These are phyloP conservation scores for Boletus coccyginus DNA, from an alignment of 768 basidiomycete species.

Conservation along the genomic window DNA sequence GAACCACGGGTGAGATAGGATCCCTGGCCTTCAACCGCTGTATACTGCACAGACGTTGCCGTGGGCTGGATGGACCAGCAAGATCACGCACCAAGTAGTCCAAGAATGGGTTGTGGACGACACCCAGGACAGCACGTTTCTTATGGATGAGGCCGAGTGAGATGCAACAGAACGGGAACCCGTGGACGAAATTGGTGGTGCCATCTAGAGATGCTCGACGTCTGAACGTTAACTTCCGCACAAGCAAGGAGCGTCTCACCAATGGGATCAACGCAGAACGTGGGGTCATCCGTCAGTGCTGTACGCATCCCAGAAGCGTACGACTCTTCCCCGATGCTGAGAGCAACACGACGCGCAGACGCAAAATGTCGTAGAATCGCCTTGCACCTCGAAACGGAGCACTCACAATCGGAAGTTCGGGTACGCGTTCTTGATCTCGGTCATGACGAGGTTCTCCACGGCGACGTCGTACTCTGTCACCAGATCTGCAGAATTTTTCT, in stretches of 20 bases:
- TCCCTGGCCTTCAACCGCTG: slow-evolving; percentile 73
- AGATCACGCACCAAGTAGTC: slow-evolving; percentile 58
- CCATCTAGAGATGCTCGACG: slow-evolving; percentile 51
- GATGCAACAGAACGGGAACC: slow-evolving; percentile 85
- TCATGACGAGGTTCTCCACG: slow-evolving; percentile 82
- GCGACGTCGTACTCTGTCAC: slow-evolving; percentile 93
- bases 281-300: slow-evolving; percentile 80
- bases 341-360: not conserved
- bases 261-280: slow-evolving; percentile 95
- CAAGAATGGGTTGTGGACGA: slow-evolving; percentile 90
- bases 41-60: slow-evolving; percentile 48
- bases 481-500: slow-evolving; percentile 91
- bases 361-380: not conserved
- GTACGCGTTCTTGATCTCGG: slow-evolving; percentile 59
- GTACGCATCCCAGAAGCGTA: slow-evolving; percentile 70
- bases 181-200: slow-evolving; percentile 84
- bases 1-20: slow-evolving; percentile 61
- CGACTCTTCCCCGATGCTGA: slow-evolving; percentile 91
- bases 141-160: slow-evolving; percentile 86
- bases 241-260: slow-evolving; percentile 41
- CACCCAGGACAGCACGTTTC: slow-evolving; percentile 76
- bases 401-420: slow-evolving; percentile 82
- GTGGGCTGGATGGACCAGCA: not conserved
- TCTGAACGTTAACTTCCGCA: not conserved
- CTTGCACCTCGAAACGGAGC: not conserved